Base-by-base conservation (phyloP, 805 yeast species). In the Debaryomyces hansenii region DNA sequence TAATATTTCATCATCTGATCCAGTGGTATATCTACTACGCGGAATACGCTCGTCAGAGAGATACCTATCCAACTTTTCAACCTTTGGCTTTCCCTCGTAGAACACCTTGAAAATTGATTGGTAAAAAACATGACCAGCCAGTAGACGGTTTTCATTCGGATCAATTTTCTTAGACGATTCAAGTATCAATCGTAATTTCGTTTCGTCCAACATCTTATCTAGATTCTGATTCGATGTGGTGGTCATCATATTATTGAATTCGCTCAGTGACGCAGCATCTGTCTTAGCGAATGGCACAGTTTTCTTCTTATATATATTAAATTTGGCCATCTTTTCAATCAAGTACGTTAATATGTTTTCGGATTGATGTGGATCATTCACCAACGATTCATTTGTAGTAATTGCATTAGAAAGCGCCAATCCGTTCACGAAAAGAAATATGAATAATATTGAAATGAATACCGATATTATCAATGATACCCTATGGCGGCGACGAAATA, bases 1-100 rank as follows among this genome's bases (percentile, higher is more conserved):
- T 0, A 75, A 60, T 6, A 50, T 53, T 15, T 62, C 56, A 33
- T 64, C 54, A 18, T 59, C 56, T 45, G 64, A 65, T 32, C 50
- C 59, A 28, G 69, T 49, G 39, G 60, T 60, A 55, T 78, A 82
- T 20, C 82, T 74, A 0, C 84, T 83, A 52, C 79, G 83, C 51
- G 76, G 78, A 20, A 80, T 78, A 47, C 82, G 62, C 9, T 77
- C 70, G 2, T 70, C 67, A 9, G 75, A 64, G 24, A 64, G 65
- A 58, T 81, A 83, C 6, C 63, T 64, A 21, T 67, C 67, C 39
- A 84, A 62, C 20, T 67, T 63, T 0, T 62, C 58, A 2, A 79
- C 63, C 5, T 62, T 53, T 1, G 89, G 89, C 51, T 64, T 67
- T 10, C 77, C 75, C 14, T 66, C 58, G 41, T 67, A 57, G 44